Percentiles rank a stretch among this genome's conserved stretches.
Evolutionary conservation across 176 grass and related monocot species (phyloP).

Genomic region (Sorghum bicolor): Sorghum_bicolor_NCBIv3 NC_012872.2:60832501-60833000

Average conservation of each 20-base stretch:
- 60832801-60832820: no score
- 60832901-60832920: background rate
- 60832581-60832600: background rate
- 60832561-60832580: background rate
- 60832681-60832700: background rate
- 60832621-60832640: background rate
- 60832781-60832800: no score
- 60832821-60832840: no score
- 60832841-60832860: no score
- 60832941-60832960: background rate
- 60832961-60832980: conserved; percentile 19
- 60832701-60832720: background rate
- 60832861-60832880: no score
- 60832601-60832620: background rate
- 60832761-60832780: background rate
- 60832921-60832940: background rate
- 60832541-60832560: no score
- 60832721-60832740: background rate
- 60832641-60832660: background rate
- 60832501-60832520: no score
- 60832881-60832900: no score
- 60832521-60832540: no score
- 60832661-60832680: background rate
- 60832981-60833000: background rate
- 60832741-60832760: background rate